Evolutionary conservation across 331 rosid genomes (phyloP).

Genomic region (Acacia concinna): DNA sequence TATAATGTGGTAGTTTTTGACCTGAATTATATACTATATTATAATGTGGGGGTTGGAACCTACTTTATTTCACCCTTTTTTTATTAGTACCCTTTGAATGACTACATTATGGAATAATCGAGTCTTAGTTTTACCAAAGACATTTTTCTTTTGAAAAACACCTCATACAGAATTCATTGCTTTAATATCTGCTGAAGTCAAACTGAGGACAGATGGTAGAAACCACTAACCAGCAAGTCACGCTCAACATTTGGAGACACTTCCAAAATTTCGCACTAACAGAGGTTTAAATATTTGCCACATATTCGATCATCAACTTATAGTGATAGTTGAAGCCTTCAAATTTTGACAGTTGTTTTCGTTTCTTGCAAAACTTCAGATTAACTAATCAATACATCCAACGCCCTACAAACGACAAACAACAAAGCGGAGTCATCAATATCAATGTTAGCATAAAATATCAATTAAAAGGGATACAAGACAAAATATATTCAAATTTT

Average conservation of each 20-base stretch:
- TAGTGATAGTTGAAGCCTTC: background rate
- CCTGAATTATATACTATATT: too few relatives aligned
- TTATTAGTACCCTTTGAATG: background rate
- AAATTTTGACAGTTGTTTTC: background rate
- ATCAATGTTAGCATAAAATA: background rate
- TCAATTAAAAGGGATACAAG: background rate
- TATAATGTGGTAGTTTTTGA: too few relatives aligned
- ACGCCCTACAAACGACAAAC: background rate
- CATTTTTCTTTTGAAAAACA: background rate
- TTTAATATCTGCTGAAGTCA: background rate
- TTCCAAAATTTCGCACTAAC: too few relatives aligned
- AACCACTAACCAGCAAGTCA: background rate
- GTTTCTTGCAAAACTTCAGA: background rate
- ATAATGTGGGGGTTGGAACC: background rate
- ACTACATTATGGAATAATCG: background rate
- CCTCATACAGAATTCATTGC: background rate
- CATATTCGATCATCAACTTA: background rate
- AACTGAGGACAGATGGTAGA: background rate
- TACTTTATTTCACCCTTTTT: background rate
- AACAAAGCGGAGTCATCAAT: background rate
- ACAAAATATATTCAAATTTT: background rate
- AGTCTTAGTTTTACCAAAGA: background rate
- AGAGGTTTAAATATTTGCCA: too few relatives aligned
- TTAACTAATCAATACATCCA: background rate
- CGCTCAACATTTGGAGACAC: background rate